Evolutionary conservation across 73 alveolate genomes (phyloP).

Genomic region (Paramecium octaurelia): DNA sequence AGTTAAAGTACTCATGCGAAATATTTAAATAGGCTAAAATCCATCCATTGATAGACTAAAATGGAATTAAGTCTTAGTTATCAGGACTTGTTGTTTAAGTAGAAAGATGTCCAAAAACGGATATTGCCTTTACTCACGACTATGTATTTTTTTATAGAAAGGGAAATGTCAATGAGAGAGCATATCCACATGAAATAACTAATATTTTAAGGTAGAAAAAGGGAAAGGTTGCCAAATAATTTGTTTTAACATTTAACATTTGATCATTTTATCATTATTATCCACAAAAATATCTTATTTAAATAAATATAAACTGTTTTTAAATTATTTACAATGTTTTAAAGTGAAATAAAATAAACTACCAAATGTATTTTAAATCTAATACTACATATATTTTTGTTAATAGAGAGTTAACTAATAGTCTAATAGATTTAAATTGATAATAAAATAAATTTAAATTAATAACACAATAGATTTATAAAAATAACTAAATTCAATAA

Average conservation of each 20-base stretch:
- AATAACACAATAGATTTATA: background rate
- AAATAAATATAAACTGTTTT: too few species aligned
- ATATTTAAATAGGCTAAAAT: background rate
- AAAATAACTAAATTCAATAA: too few species aligned
- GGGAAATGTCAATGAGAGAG: background rate
- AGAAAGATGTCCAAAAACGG: background rate
- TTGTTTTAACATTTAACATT: background rate
- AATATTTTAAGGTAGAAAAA: slow-evolving; percentile 18
- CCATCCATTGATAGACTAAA: background rate
- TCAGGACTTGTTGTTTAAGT: slow-evolving; percentile 11
- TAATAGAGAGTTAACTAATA: too few species aligned
- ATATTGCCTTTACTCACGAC: background rate
- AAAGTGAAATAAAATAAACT: too few species aligned
- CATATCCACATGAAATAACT: slow-evolving; percentile 2
- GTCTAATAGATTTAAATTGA: too few species aligned
- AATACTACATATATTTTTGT: too few species aligned
- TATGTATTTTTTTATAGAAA: slow-evolving; percentile 8
- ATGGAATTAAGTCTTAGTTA: background rate
- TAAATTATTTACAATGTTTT: too few species aligned
- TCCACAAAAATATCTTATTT: too few species aligned
- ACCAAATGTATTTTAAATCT: too few species aligned
- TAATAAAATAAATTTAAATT: too few species aligned
- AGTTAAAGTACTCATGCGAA: background rate
- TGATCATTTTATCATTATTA: background rate
- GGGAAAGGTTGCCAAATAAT: background rate